Evolutionary conservation across 1,139 yeast genomes (phyloP).

Genomic region (Suhomyces wounanorum): DNA sequence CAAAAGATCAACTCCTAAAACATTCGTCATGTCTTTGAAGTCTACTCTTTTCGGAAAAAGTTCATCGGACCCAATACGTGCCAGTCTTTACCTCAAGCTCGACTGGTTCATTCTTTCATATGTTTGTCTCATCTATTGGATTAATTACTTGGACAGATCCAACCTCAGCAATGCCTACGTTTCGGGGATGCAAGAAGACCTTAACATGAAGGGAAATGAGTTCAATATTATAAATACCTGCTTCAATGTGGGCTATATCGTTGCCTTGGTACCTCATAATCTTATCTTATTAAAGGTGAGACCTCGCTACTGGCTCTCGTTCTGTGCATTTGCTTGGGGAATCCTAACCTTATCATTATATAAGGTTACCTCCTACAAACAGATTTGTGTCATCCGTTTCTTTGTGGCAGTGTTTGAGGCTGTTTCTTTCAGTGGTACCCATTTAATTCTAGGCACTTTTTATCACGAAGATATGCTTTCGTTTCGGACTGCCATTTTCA

Average conservation of each 20-base stretch:
- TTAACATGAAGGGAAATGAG: slow-evolving; percentile 48
- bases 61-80: slow-evolving; percentile 41
- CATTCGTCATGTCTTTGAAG: slow-evolving; percentile 16
- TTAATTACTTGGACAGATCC: slow-evolving; percentile 46
- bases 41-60: slow-evolving; percentile 34
- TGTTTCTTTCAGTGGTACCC: slow-evolving; percentile 56
- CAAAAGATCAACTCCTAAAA: background rate
- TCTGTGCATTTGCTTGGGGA: slow-evolving; percentile 59
- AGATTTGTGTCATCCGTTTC: slow-evolving; percentile 53
- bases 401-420: slow-evolving; percentile 58
- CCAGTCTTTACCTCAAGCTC: slow-evolving; percentile 46
- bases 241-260: slow-evolving; percentile 60
- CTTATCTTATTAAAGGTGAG: slow-evolving; percentile 50
- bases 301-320: slow-evolving; percentile 57
- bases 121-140: slow-evolving; percentile 58
- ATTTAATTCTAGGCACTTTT: slow-evolving; percentile 55
- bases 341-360: slow-evolving; percentile 53
- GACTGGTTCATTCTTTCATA: slow-evolving; percentile 60
- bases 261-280: slow-evolving; percentile 61
- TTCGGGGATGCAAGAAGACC: slow-evolving; percentile 38
- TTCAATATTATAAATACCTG: slow-evolving; percentile 53
- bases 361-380: slow-evolving; percentile 43
- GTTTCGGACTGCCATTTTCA: slow-evolving; percentile 52
- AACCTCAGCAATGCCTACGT: slow-evolving; percentile 50
- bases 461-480: slow-evolving; percentile 52